Base-by-base conservation (phyloP, 2,329 filamentous ascomycete genomes). In the Trichoderma brevicompactum region DNA sequence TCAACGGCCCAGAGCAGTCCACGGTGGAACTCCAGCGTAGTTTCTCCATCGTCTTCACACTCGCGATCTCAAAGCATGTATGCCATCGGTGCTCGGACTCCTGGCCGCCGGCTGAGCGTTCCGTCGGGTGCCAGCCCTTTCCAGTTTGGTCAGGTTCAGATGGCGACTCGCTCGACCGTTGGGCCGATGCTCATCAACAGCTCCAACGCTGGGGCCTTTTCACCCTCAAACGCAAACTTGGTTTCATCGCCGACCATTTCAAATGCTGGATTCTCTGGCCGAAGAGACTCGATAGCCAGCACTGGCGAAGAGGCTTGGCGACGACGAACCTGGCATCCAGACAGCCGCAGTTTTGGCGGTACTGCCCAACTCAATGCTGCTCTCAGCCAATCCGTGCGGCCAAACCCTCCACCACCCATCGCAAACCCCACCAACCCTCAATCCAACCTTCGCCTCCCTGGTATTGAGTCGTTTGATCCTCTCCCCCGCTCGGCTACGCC, bases 401-500 rank as follows among this genome's bases (percentile, higher is more conserved):
- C 74, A 72, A 86, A 72, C 77, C 85, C 79, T 73, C 83, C 73
- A 75, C 85, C 77, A 73, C 85, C 76, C 69, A 78, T 81, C 38
- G 79, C 77, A 44, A 81, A 76, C 64, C 79, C 75, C 6, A 75
- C 75, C 43, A 87, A 78, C 75, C 82, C 76, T 73, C 87, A 89
- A 70, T 85, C 83, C 7, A 78, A 83, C 5, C 81, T 92, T 13
- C 87, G 92, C 44, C 83, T 97, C 13, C 94, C 94, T 0, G 93
- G 94, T 13, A 97, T 97, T 69, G 92, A 96, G 75, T 96, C 92
- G 15, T 97, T 97, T 71, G 92, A 94, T 72, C 89, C 92, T 64
- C 81, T 91, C 28, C 89, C 87, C 32, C 85, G 85, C 19, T 84
- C 87, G 1, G 75, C 82, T 12, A 86, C 90, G 0, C 87, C 89